A percentile compares a stretch with the other conserved stretches of the same genome.
These are phyloP conservation scores for Herpetospermum pedunculosum DNA, from an alignment of 306 rosid genomes.

Conservation along the genomic window DNA sequence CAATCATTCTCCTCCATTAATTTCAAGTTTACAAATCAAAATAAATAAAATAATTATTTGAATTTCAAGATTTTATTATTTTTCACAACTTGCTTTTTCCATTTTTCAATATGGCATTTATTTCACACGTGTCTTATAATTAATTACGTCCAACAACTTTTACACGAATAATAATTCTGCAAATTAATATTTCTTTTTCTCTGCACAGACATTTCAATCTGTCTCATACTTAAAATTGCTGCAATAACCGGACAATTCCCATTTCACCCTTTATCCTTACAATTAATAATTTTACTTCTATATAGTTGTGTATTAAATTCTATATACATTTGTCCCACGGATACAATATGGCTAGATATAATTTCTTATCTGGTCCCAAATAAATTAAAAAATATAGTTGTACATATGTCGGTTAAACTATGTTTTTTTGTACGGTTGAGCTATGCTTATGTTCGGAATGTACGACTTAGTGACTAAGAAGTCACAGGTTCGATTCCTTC, in stretches of 20 bases:
- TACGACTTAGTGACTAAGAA: no score
- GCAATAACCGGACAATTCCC: not conserved
- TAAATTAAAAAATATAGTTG: no score
- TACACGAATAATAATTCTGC: not conserved
- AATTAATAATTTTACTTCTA: not conserved
- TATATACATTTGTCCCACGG: not conserved
- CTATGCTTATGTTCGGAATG: no score
- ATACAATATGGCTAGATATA: not conserved
- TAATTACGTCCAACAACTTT: not conserved
- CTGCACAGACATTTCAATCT: not conserved
- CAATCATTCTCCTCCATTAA: not conserved
- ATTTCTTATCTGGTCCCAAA: not conserved
- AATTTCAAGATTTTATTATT: no score
- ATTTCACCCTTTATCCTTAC: not conserved
- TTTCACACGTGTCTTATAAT: not conserved
- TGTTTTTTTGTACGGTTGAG: no score
- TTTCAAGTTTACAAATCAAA: no score
- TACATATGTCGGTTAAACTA: no score
- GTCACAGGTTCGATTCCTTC: no score
- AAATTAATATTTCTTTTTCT: not conserved
- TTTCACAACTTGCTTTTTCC: not conserved
- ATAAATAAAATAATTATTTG: no score
- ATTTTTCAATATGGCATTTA: not conserved
- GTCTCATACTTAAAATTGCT: not conserved
- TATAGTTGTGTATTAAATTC: not conserved